phyloP scores from a whole-genome alignment of 2,329 filamentous ascomycete species.

The Aquanectria penicillioides region DNA sequence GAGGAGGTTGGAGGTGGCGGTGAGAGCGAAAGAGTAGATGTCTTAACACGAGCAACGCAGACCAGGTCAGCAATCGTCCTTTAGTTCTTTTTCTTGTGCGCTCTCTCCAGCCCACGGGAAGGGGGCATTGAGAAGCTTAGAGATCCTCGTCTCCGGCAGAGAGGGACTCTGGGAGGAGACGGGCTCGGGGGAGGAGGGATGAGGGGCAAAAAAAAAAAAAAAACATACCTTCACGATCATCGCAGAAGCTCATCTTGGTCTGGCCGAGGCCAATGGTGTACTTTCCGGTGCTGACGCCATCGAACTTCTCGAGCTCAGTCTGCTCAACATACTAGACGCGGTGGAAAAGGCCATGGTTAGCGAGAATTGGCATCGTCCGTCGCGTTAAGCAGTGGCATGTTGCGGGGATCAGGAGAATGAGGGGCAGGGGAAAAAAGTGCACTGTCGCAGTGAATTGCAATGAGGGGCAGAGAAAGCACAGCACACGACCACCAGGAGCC shows the following conservation, averaged over 20 bases:
- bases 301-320: slow-evolving; percentile 84
- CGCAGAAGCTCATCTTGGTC: slow-evolving; percentile 93
- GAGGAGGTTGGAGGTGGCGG: slow-evolving; percentile 79
- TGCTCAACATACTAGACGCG: slow-evolving; percentile 82
- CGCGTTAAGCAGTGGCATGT: slow-evolving; percentile 18
- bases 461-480: too few relatives aligned
- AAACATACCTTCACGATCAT: slow-evolving; percentile 80
- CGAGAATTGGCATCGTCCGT: slow-evolving; percentile 38
- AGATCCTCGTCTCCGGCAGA: too few relatives aligned
- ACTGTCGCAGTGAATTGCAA: slow-evolving; percentile 28
- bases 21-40: slow-evolving; percentile 88
- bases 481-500: slow-evolving; percentile 36
- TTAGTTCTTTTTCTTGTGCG: slow-evolving; percentile 2
- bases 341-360: slow-evolving; percentile 37
- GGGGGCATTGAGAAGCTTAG: too few relatives aligned
- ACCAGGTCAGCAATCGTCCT: slow-evolving; percentile 25
- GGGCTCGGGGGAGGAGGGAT: slow-evolving; percentile 22
- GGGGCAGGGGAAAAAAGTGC: slow-evolving; percentile 32
- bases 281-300: slow-evolving; percentile 83
- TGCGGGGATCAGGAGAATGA: slow-evolving; percentile 31
- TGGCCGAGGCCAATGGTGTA: slow-evolving; percentile 93
- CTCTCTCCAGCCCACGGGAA: too few relatives aligned
- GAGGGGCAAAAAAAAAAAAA: too few relatives aligned
- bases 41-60: slow-evolving; percentile 58
- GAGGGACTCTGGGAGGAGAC: slow-evolving; percentile 18